Evolutionary conservation across 2,329 filamentous ascomycete genomes (phyloP).

Genomic region (Aaosphaeria pasadenensis): DNA sequence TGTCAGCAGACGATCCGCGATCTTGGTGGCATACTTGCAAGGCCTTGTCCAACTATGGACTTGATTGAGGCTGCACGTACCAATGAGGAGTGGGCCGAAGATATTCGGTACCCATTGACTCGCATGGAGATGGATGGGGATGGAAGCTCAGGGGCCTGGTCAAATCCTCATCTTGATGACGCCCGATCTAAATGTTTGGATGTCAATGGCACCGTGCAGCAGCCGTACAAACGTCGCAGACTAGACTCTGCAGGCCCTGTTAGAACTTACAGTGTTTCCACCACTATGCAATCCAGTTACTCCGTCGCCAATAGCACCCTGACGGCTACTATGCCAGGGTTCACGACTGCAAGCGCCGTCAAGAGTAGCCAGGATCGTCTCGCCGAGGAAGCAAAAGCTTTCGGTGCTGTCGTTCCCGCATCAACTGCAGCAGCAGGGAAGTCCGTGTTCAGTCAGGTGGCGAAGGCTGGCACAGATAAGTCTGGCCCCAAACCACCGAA

Average conservation of each 20-base stretch:
- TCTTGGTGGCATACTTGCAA: slow-evolving; percentile 68
- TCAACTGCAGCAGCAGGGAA: slow-evolving; percentile 17
- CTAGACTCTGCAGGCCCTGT: no score
- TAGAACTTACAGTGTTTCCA: neutral
- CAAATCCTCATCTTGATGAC: neutral
- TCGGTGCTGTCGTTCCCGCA: slow-evolving; percentile 19
- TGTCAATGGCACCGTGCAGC: no score
- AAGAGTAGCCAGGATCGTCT: no score
- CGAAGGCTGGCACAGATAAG: slow-evolving; percentile 17
- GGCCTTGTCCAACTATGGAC: slow-evolving; percentile 55
- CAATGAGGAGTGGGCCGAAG: slow-evolving; percentile 28
- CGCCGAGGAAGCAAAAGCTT: slow-evolving; percentile 12
- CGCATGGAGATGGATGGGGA: slow-evolving; percentile 34
- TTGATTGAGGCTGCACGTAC: slow-evolving; percentile 20
- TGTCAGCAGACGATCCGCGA: slow-evolving; percentile 60
- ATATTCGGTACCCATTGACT: slow-evolving; percentile 33
- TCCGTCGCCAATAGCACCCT: neutral
- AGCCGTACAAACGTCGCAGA: no score
- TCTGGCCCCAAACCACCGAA: slow-evolving; percentile 18
- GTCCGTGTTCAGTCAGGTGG: slow-evolving; percentile 21
- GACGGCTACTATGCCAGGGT: slow-evolving; percentile 16
- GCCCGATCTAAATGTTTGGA: no score
- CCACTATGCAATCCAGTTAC: neutral
- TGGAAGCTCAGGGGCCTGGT: slow-evolving; percentile 14
- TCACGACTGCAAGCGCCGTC: slow-evolving; percentile 35